phyloP scores from a whole-genome alignment of 1,284 basidiomycete genomes.

The Ustilago trichophora region DNA sequence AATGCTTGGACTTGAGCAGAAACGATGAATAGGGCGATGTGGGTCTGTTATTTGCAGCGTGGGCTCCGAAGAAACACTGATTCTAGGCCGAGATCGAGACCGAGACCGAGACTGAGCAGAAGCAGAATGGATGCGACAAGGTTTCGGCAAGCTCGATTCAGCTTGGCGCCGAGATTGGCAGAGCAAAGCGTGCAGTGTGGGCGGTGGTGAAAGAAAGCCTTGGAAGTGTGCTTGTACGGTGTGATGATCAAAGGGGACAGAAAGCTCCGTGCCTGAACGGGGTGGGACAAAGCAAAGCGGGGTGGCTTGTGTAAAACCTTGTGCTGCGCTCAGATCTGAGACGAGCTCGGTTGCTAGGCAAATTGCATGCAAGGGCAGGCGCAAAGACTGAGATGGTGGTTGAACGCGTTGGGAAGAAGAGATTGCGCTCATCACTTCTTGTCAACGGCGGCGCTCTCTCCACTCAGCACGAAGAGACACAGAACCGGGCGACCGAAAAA shows the following conservation, averaged over 20 bases:
- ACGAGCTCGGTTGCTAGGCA: slow-evolving; percentile 2
- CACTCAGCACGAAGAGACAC: too few relatives aligned
- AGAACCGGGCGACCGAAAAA: slow-evolving; percentile 1
- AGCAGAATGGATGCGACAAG: neutral
- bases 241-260: neutral
- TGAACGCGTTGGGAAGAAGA: neutral
- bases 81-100: too few relatives aligned
- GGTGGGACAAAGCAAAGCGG: neutral
- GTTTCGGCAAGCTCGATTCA: neutral
- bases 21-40: too few relatives aligned
- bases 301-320: neutral
- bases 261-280: slow-evolving; percentile 1
- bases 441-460: too few relatives aligned
- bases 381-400: neutral
- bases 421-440: too few relatives aligned
- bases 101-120: neutral
- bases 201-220: neutral
- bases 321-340: slow-evolving; percentile 7
- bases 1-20: too few relatives aligned
- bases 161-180: too few relatives aligned
- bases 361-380: neutral
- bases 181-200: slow-evolving; percentile 4
- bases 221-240: neutral
- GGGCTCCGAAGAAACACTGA: too few relatives aligned
- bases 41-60: too few relatives aligned